phyloP scores from a whole-genome alignment of 73 alveolate genomes.

The Paramecium pentaurelia region DNA sequence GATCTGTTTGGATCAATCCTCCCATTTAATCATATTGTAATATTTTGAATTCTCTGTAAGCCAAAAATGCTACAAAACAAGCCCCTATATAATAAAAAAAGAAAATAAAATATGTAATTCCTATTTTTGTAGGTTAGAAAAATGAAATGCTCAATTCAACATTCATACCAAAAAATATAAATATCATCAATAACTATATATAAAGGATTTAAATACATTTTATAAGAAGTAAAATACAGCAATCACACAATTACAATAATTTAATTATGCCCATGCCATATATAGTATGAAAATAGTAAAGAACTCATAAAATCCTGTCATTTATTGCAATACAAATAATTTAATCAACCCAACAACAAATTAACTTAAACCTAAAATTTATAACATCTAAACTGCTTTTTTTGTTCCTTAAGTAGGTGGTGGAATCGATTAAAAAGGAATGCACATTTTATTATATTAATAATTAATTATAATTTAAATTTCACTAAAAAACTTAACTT shows the following conservation, averaged over 20 bases:
- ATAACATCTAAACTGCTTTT: not conserved
- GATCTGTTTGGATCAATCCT: not conserved
- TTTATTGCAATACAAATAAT: not conserved
- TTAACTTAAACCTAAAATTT: not conserved
- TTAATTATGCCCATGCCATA: conserved; percentile 48
- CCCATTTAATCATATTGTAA: not conserved
- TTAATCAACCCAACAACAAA: not conserved
- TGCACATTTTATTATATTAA: not conserved
- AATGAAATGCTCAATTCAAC: not conserved
- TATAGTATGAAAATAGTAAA: not conserved
- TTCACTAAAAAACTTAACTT: not conserved
- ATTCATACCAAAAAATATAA: conserved; percentile 18
- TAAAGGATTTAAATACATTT: not conserved
- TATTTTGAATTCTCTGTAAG: conserved; percentile 38
- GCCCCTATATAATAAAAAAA: not conserved
- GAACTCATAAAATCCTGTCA: not conserved
- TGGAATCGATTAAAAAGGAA: not conserved
- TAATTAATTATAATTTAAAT: not conserved
- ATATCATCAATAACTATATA: not conserved
- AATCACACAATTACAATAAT: conserved; percentile 8
- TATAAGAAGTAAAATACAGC: not conserved
- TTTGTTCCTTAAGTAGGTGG: conserved; percentile 24
- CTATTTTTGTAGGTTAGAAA: not conserved
- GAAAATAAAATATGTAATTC: not conserved
- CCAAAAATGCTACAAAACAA: not conserved